A percentile compares a stretch with the other conserved stretches of the same genome.
These are phyloP conservation scores for Aspergillus mulundensis DNA, from an alignment of 495 filamentous ascomycete species.

Conservation along the genomic window DNA sequence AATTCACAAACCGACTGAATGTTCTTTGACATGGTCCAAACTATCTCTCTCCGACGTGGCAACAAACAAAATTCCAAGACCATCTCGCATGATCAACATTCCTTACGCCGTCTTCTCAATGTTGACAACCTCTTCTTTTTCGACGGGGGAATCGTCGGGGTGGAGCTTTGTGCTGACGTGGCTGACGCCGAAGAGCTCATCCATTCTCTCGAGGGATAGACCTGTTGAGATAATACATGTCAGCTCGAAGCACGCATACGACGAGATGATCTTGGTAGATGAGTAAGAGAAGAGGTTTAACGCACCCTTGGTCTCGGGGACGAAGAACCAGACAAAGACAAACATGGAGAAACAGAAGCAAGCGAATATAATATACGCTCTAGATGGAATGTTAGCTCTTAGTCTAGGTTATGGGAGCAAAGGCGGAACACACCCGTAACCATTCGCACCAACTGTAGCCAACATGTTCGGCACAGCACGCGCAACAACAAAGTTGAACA, in stretches of 20 bases:
- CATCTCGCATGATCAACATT: too few species aligned
- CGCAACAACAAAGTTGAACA: slow-evolving; percentile 44
- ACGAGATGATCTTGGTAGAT: not conserved
- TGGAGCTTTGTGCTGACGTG: not conserved
- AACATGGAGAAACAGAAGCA: slow-evolving; percentile 65
- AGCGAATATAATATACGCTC: slow-evolving; percentile 43
- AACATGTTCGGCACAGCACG: slow-evolving; percentile 40
- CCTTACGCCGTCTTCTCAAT: slow-evolving; percentile 3
- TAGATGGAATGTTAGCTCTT: not conserved
- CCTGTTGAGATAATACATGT: slow-evolving; percentile 16
- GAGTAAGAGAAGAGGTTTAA: not conserved
- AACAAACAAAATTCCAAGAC: too few species aligned
- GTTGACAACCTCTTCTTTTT: slow-evolving; percentile 17
- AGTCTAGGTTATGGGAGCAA: slow-evolving; percentile 8
- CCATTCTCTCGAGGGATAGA: slow-evolving; percentile 46
- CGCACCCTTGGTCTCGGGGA: slow-evolving; percentile 69
- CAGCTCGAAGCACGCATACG: not conserved
- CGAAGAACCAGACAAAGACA: slow-evolving; percentile 66
- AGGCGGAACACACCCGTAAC: slow-evolving; percentile 48
- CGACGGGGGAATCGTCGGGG: not conserved
- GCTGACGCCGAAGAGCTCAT: slow-evolving; percentile 51
- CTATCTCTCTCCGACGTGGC: too few species aligned
- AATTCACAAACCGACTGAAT: too few species aligned
- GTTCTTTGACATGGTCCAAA: too few species aligned
- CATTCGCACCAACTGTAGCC: slow-evolving; percentile 54